These are phyloP conservation scores for Exsudoporus floridanus DNA, from an alignment of 1,284 basidiomycete species.

Conservation along the genomic window DNA sequence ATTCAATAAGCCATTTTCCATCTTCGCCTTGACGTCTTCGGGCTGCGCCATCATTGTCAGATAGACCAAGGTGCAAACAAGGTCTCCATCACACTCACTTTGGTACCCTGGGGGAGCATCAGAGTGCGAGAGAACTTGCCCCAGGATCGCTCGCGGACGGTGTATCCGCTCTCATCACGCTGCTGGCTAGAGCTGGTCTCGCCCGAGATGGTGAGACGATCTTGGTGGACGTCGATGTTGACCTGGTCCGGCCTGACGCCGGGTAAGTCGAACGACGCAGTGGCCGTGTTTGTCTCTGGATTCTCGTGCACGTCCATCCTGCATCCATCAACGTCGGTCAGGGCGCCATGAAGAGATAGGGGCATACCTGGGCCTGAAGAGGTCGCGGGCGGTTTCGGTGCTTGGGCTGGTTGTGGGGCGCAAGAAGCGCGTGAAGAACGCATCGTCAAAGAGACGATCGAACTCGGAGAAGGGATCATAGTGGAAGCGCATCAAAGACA, in stretches of 20 bases:
- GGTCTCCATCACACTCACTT: conserved; percentile 35
- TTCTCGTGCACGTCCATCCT: conserved; percentile 53
- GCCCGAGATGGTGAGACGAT: conserved; percentile 47
- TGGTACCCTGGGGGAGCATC: conserved; percentile 47
- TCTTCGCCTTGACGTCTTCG: conserved; percentile 43
- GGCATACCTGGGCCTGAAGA: conserved; percentile 30
- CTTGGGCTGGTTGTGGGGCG: conserved; percentile 9
- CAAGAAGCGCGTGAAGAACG: conserved; percentile 36
- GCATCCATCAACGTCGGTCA: background rate
- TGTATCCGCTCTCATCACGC: conserved; percentile 44
- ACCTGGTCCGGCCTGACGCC: conserved; percentile 46
- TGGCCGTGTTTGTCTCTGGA: conserved; percentile 40
- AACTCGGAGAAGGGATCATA: conserved; percentile 54
- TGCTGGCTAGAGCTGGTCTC: conserved; percentile 38
- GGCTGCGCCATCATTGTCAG: conserved; percentile 25
- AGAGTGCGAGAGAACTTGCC: conserved; percentile 50
- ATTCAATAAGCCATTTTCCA: conserved; percentile 45
- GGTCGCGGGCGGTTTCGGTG: conserved; percentile 16
- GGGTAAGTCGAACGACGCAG: conserved; percentile 51
- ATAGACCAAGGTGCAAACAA: conserved; percentile 1
- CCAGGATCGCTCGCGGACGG: conserved; percentile 49
- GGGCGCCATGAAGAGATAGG: background rate
- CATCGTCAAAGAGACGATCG: conserved; percentile 51
- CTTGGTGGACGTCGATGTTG: conserved; percentile 42
- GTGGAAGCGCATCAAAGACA: conserved; percentile 40